These are phyloP conservation scores for Suillus spraguei DNA, from an alignment of 768 basidiomycete genomes.

Conservation along the genomic window DNA sequence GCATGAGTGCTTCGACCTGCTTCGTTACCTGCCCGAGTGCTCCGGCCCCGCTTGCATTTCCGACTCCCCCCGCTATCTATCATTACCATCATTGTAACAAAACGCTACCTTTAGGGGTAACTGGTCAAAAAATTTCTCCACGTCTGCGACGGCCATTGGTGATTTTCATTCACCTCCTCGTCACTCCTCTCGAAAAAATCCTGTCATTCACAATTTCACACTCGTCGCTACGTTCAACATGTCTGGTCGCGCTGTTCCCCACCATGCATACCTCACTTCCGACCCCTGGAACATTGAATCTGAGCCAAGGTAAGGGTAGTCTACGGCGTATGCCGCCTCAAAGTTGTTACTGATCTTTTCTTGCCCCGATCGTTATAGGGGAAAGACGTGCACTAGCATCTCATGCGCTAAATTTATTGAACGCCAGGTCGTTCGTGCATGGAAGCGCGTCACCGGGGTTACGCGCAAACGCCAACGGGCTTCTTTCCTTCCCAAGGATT, in stretches of 20 bases:
- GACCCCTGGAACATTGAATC: conserved; percentile 31
- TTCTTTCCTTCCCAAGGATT: conserved; percentile 59
- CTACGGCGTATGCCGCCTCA: background rate
- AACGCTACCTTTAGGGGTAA: background rate
- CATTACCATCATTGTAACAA: background rate
- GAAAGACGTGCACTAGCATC: conserved; percentile 19
- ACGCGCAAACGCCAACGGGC: conserved; percentile 54
- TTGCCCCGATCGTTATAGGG: conserved; percentile 17
- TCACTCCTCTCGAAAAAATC: background rate
- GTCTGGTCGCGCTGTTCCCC: conserved; percentile 11
- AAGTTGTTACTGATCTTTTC: background rate
- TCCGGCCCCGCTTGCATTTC: background rate
- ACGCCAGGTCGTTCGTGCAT: conserved; percentile 58
- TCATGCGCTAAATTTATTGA: conserved; percentile 52
- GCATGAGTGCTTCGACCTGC: conserved; percentile 1
- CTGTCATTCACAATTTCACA: background rate
- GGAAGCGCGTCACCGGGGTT: conserved; percentile 61
- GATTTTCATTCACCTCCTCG: conserved; percentile 27
- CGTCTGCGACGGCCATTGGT: background rate
- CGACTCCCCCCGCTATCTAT: background rate
- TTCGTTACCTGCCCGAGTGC: background rate
- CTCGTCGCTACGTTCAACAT: conserved; percentile 1
- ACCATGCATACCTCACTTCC: conserved; percentile 19
- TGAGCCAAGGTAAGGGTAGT: conserved; percentile 25
- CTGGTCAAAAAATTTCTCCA: background rate